Evolutionary conservation across 129 eudicot species (phyloP), one percentile per base, ranked within the genome.

Genomic region (Chrysanthemum lavandulifolium): DNA sequence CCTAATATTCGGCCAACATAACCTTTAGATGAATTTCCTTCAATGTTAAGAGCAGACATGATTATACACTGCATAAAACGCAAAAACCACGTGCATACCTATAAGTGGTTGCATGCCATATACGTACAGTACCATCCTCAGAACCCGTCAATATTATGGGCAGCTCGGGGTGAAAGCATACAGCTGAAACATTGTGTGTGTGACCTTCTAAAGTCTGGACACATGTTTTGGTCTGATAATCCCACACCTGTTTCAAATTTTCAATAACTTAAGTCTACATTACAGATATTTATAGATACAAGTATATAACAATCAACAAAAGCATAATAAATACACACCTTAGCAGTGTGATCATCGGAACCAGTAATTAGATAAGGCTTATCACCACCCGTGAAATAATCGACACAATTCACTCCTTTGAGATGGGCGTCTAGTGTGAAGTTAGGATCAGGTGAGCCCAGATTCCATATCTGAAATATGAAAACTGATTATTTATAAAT

Each of bases 351-450:
- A 74, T 94, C 99, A 84, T 94, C 99, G 55, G 99, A 94, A 71
- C 99, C 99, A 45, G 96, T 88, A 25, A 94, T 86, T 57, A 94
- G 77, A 79, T 84, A 94, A 11, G 97, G 97, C 69, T 88, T 94
- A 82, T 94, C 97, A 71, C 96, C 97, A 72, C 97, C 96, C 4
- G 97, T 94, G 80, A 90, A 90, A 84, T 94, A 94, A 79, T 90
- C 97, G 54, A 94, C 99, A 88, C 99, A 94, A 25, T 94, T 94
- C 47, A 94, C 99, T 23, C 99, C 99, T 94, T 94, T 94, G n/a
- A 88, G 69, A 84, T 94, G 99, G 47, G 97, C 99, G 69, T 94
- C 99, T 73, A 94, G 67, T 10, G 99, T 90, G 73, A 90, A 88
- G 81, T 88, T 90, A 73, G 99, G 97, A 71, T 94, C 97, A 76